Base-by-base conservation (phyloP, 768 basidiomycete species). In the Astraeus odoratus region DNA sequence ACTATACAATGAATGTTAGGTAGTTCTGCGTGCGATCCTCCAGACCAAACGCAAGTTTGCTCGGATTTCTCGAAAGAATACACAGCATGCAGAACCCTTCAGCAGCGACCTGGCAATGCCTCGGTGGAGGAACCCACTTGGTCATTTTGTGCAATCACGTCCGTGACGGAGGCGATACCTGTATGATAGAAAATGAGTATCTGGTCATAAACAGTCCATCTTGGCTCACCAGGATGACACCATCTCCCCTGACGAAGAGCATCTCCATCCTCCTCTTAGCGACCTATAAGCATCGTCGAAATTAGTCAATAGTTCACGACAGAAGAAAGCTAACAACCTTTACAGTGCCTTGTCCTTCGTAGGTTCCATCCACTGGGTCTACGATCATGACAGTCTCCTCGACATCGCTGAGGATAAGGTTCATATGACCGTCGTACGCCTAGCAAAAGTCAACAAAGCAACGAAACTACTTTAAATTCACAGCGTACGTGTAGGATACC, bases 351-450 rank as follows among this genome's bases (percentile, higher is more conserved):
- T 77, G 73, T 2, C 70, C 71, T 46, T 75, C 74, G 7, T 73
- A 66, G 9, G 69, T 78, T 34, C 75, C 76, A 27, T 94, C 92
- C n/a, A 75, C 69, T 1, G 75, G 68, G 52, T 97, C 93, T n/a
- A 97, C 91, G 51, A 96, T 75, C 80, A 94, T 87, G 51, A 98
- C 91, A 2, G 86, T 93, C 70, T 99, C 96, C 61, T 97, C 95
- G 13, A 97, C 96, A 59, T 97, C 90, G 57, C 90, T 93, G 56
- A 99, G 74, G 51, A 99, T 96, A 56, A 99, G 75, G 65, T 99
- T 98, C 96, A 98, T 98, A 66, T 98, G 96, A n/a, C 94, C 96
- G 69, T 99, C 96, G 59, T 98, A 98, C 18, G 96, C 96, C 96
- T 99, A 57, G 10, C 37, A 54, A 49, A 41, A 42, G 46, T 23